phyloP scores from a whole-genome alignment of 139 green algal species.

The Coelastrella sp. region DNA sequence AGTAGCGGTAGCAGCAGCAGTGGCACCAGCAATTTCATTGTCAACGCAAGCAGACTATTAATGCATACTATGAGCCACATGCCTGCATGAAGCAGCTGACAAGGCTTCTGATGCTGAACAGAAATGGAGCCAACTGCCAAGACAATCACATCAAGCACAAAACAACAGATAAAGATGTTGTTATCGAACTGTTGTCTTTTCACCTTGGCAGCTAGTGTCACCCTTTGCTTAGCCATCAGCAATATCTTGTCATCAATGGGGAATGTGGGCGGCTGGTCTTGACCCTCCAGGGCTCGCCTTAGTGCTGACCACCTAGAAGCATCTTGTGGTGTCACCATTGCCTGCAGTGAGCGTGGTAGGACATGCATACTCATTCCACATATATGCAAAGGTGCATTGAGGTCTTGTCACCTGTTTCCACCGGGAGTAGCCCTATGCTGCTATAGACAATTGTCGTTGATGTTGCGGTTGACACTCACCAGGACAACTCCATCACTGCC shows the following conservation, averaged over 20 bases:
- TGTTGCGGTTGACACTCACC: not conserved
- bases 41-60: too few species aligned
- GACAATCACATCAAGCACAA: too few species aligned
- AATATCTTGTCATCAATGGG: slow-evolving; percentile 71
- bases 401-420: too few species aligned
- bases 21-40: too few species aligned
- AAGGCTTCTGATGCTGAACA: too few species aligned
- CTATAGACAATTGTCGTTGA: too few species aligned
- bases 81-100: too few species aligned
- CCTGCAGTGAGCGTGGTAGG: not conserved
- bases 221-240: slow-evolving; percentile 32
- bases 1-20: not conserved
- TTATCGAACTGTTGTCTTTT: not conserved
- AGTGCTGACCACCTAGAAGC: slow-evolving; percentile 64
- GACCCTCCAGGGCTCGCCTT: slow-evolving; percentile 50
- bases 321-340: slow-evolving; percentile 80
- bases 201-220: slow-evolving; percentile 64
- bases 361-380: too few species aligned
- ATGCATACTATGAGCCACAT: not conserved
- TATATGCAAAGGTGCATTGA: too few species aligned
- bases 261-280: slow-evolving; percentile 71
- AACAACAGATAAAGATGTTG: too few species aligned
- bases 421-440: too few species aligned
- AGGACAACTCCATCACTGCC: slow-evolving; percentile 72
- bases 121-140: too few species aligned